Conservation (phyloP, 2,329 filamentous ascomycete genomes). For the Didymosphaeria variabile region DNA sequence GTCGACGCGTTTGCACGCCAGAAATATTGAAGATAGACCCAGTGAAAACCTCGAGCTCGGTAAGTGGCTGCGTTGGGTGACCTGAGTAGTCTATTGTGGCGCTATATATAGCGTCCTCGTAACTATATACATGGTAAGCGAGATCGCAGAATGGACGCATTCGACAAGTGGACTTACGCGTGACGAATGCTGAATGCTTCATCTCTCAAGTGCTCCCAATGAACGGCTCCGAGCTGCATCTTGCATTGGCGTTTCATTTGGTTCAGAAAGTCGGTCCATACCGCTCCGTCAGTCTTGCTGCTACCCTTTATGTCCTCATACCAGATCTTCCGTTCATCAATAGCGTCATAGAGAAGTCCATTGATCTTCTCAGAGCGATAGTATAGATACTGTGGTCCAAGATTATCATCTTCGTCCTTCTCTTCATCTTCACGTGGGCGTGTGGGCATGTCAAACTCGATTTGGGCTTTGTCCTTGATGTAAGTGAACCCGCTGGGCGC, state of each 20-base stretch:
- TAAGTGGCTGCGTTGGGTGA: slow-evolving; percentile 3
- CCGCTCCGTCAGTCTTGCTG: not conserved
- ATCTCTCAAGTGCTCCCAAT: not conserved
- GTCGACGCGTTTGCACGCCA: slow-evolving; percentile 8
- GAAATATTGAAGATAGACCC: slow-evolving; percentile 7
- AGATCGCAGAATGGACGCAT: not conserved
- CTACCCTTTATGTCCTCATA: not conserved
- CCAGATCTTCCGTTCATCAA: slow-evolving; percentile 7
- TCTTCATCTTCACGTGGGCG: slow-evolving; percentile 3
- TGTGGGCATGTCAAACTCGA: not conserved
- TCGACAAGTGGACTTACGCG: not conserved
- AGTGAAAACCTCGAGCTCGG: slow-evolving; percentile 9
- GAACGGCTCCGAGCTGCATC: not conserved
- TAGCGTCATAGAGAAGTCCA: slow-evolving; percentile 3
- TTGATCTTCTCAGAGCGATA: slow-evolving; percentile 9
- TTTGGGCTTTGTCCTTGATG: not conserved
- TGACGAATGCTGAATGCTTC: not conserved
- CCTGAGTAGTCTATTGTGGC: slow-evolving; percentile 2
- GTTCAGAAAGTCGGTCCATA: slow-evolving; percentile 1
- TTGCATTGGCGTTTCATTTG: not conserved
- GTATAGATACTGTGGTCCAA: slow-evolving; percentile 2
- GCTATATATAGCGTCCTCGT: slow-evolving; percentile 7
- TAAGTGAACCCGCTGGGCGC: not conserved
- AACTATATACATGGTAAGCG: not conserved
- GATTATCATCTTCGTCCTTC: slow-evolving; percentile 6